phyloP scores from a whole-genome alignment of 2,329 filamentous ascomycete genomes.

The Ophioceras dolichostomum region DNA sequence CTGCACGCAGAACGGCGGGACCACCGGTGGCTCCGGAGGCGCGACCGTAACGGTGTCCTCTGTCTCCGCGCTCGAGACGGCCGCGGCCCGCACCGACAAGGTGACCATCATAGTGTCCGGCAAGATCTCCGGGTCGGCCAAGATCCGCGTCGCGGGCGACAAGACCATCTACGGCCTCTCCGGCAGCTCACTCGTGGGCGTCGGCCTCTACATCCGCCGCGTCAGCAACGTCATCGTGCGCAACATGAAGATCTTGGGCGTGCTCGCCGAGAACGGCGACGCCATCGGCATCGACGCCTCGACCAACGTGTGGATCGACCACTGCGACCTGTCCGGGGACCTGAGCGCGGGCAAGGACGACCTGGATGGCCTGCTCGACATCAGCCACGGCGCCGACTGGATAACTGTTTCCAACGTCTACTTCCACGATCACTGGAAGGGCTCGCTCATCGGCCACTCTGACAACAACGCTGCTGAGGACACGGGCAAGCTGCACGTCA shows the following conservation, averaged over 20 bases:
- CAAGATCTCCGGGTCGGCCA: constrained; percentile 25
- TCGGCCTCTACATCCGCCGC: constrained; percentile 39
- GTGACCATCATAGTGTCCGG: constrained; percentile 33
- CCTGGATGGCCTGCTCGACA: constrained; percentile 55
- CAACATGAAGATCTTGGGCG: constrained; percentile 47
- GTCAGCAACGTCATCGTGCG: constrained; percentile 45
- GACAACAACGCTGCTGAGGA: constrained; percentile 47
- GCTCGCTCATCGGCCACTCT: constrained; percentile 46
- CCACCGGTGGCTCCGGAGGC: constrained; percentile 42
- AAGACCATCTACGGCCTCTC: constrained; percentile 35
- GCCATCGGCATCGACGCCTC: constrained; percentile 45
- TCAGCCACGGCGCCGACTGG: constrained; percentile 50
- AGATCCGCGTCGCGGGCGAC: constrained; percentile 33
- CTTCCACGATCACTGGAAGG: constrained; percentile 40
- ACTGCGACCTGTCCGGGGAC: constrained; percentile 52
- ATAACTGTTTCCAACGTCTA: constrained; percentile 35
- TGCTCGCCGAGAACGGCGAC: constrained; percentile 43
- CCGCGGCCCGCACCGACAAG: constrained; percentile 30
- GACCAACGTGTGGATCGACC: constrained; percentile 55
- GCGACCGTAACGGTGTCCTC: constrained; percentile 40
- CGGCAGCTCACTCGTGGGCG: constrained; percentile 24
- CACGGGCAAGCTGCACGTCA: constrained; percentile 48
- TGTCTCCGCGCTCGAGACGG: constrained; percentile 34
- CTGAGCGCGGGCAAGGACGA: constrained; percentile 51
- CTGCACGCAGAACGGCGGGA: constrained; percentile 32